These are phyloP conservation scores for Thelonectria blattea DNA, from an alignment of 2,329 filamentous ascomycete genomes.

Conservation along the genomic window DNA sequence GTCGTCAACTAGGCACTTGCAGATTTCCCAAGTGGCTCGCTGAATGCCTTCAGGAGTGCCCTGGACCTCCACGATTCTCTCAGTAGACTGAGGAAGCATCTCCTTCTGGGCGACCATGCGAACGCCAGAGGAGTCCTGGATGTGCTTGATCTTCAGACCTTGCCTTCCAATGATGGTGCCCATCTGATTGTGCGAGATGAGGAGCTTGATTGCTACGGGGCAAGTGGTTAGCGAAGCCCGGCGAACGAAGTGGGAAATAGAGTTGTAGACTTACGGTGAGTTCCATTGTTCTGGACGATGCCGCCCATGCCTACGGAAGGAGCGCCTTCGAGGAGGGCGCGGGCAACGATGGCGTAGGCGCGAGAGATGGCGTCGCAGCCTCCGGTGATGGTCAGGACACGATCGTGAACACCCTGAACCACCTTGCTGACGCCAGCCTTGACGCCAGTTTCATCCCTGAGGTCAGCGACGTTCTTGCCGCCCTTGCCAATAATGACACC, in stretches of 20 bases:
- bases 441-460: slow-evolving; percentile 96
- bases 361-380: slow-evolving; percentile 86
- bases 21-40: slow-evolving; percentile 97
- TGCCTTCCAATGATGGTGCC: slow-evolving; percentile 97
- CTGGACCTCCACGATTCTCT: slow-evolving; percentile 96
- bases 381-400: slow-evolving; percentile 93
- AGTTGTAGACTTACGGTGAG: slow-evolving; percentile 72
- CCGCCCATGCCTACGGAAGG: slow-evolving; percentile 97
- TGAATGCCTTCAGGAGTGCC: slow-evolving; percentile 95
- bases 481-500: slow-evolving; percentile 99
- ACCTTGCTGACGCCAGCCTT: slow-evolving; percentile 99
- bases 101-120: slow-evolving; percentile 99
- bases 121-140: slow-evolving; percentile 94
- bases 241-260: neutral
- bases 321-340: slow-evolving; percentile 88
- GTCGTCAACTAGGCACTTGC: slow-evolving; percentile 97
- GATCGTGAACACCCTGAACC: slow-evolving; percentile 95
- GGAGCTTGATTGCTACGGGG: slow-evolving; percentile 83
- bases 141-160: slow-evolving; percentile 98
- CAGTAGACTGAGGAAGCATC: slow-evolving; percentile 98
- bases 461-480: slow-evolving; percentile 96
- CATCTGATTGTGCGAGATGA: slow-evolving; percentile 99
- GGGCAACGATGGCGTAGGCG: slow-evolving; percentile 92
- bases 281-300: slow-evolving; percentile 83
- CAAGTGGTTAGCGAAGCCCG: slow-evolving; percentile 22